A percentile compares a stretch with the other conserved stretches of the same genome.
Conservation (phyloP, 805 yeast genomes). For the Hanseniaspora meyeri region DNA sequence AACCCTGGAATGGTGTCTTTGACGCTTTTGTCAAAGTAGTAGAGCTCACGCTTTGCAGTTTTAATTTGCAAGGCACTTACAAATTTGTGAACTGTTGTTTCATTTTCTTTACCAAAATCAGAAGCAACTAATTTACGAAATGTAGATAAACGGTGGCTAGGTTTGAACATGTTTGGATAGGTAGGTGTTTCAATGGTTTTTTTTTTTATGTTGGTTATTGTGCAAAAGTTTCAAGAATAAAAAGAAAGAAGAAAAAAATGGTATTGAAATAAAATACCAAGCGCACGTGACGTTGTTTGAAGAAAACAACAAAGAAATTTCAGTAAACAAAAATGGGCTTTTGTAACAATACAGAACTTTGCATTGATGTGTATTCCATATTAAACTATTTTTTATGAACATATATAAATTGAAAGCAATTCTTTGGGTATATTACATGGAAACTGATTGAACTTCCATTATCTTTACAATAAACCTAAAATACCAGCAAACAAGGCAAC, state of each 20-base stretch:
- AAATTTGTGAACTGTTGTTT: background rate
- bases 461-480: conserved; percentile 19
- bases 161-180: background rate
- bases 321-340: no score
- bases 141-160: background rate
- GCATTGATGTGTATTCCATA: no score
- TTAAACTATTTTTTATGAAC: no score
- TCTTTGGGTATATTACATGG: background rate
- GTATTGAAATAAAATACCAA: no score
- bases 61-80: background rate
- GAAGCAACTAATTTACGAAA: conserved; percentile 1
- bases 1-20: conserved; percentile 27
- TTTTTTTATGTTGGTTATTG: background rate
- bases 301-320: no score
- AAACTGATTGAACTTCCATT: background rate
- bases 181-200: background rate
- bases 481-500: conserved; percentile 21
- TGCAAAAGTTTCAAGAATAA: background rate
- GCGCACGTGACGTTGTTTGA: no score
- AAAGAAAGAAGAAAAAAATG: background rate
- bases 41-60: conserved; percentile 5
- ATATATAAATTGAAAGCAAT: no score
- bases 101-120: background rate
- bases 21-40: background rate
- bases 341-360: no score